These are phyloP conservation scores for Termitomyces titanicus DNA, from an alignment of 768 basidiomycete species.

Conservation along the genomic window DNA sequence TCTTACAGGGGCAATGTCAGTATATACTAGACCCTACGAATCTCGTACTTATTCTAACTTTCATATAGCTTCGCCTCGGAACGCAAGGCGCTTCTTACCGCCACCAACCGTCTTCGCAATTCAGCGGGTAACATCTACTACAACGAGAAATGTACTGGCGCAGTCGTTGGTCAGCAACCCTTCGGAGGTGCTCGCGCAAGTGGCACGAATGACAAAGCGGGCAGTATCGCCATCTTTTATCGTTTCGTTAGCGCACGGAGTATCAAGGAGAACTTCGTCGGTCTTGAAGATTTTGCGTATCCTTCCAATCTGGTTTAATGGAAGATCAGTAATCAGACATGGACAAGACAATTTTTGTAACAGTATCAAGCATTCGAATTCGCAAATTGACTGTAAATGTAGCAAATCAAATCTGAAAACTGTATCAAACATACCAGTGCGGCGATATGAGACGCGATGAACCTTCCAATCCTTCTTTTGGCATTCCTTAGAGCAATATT, in stretches of 20 bases:
- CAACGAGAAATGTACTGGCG: slow-evolving; percentile 97
- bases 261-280: slow-evolving; percentile 97
- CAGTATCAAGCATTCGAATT: neutral
- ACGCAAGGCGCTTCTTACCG: slow-evolving; percentile 73
- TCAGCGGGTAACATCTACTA: slow-evolving; percentile 97
- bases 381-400: neutral
- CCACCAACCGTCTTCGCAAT: slow-evolving; percentile 82
- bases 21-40: slow-evolving; percentile 10
- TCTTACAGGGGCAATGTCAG: slow-evolving; percentile 92
- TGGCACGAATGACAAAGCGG: slow-evolving; percentile 98
- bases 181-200: slow-evolving; percentile 92
- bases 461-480: slow-evolving; percentile 34
- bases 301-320: slow-evolving; percentile 71
- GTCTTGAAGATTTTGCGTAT: slow-evolving; percentile 75
- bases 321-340: neutral
- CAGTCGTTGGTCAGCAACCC: slow-evolving; percentile 97
- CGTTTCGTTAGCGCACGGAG: slow-evolving; percentile 86
- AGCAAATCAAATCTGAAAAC: too few species aligned
- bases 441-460: too few species aligned
- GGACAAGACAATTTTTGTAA: neutral
- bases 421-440: too few species aligned
- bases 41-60: neutral
- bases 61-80: slow-evolving; percentile 72
- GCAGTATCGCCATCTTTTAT: slow-evolving; percentile 63
- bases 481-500: slow-evolving; percentile 32